phyloP scores from a whole-genome alignment of 2,329 filamentous ascomycete genomes.

The Fusarium chaquense region DNA sequence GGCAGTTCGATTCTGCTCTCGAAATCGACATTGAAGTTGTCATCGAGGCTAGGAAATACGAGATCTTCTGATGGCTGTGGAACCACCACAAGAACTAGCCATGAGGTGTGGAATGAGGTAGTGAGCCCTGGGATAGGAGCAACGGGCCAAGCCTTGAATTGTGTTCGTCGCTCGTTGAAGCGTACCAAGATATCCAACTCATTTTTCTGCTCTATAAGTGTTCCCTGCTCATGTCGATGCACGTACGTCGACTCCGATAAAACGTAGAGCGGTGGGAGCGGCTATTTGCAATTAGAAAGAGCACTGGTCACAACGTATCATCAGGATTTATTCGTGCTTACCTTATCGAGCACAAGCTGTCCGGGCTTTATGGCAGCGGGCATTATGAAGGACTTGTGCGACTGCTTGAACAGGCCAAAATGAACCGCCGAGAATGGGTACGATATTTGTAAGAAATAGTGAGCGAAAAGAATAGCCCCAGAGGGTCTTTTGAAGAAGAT shows the following conservation, averaged over 20 bases:
- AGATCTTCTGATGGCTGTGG: constrained; percentile 37
- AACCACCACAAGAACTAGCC: constrained; percentile 50
- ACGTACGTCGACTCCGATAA: constrained; percentile 48
- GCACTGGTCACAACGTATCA: constrained; percentile 12
- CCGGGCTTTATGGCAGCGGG: not conserved
- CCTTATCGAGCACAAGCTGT: not conserved
- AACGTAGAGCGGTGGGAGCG: constrained; percentile 25
- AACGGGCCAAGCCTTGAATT: constrained; percentile 49
- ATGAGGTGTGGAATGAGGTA: constrained; percentile 49
- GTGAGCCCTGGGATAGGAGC: constrained; percentile 48
- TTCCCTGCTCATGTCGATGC: constrained; percentile 49
- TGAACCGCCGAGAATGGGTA: not conserved
- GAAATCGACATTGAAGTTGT: constrained; percentile 49
- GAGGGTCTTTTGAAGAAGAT: not conserved
- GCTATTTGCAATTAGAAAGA: not conserved
- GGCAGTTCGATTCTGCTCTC: constrained; percentile 34
- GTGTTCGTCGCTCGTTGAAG: constrained; percentile 43
- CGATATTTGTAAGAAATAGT: too few species aligned
- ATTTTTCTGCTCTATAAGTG: constrained; percentile 52
- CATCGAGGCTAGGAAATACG: constrained; percentile 46
- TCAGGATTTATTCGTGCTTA: constrained; percentile 1
- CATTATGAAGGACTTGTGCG: not conserved
- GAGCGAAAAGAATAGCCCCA: not conserved
- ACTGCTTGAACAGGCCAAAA: not conserved
- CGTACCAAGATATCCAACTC: constrained; percentile 44